Evolutionary conservation across 805 yeast species (phyloP).

Genomic region (Ogataea ganodermae): DNA sequence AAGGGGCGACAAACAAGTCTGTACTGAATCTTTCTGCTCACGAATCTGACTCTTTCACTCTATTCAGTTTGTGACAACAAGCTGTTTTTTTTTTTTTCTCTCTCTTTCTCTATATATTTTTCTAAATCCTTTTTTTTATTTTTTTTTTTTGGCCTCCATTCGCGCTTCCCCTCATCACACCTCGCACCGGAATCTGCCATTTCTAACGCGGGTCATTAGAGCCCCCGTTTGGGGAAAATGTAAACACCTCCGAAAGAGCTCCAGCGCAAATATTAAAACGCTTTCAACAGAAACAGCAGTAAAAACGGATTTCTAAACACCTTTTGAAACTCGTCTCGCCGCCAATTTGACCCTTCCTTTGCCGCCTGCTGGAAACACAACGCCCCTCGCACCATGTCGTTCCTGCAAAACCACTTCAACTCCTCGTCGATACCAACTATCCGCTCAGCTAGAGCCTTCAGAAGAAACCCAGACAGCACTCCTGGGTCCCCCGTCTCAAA

Average conservation of each 20-base stretch:
- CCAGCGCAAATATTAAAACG: constrained; percentile 11
- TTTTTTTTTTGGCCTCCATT: not conserved
- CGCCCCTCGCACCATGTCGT: constrained; percentile 29
- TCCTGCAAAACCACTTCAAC: constrained; percentile 34
- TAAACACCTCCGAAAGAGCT: constrained; percentile 15
- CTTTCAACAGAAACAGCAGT: not conserved
- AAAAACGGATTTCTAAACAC: not conserved
- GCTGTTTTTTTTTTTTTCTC: not conserved
- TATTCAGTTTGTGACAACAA: not conserved
- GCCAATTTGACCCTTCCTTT: no score
- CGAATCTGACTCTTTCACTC: no score
- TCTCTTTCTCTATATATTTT: not conserved
- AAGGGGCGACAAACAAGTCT: no score
- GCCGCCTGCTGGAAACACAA: not conserved
- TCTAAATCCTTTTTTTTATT: constrained; percentile 1
- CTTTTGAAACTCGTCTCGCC: not conserved
- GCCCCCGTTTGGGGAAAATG: constrained; percentile 18
- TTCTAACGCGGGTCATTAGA: not conserved
- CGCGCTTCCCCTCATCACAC: not conserved
- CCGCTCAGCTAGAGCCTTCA: constrained; percentile 37
- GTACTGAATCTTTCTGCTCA: no score
- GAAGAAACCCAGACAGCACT: constrained; percentile 31
- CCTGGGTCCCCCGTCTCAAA: constrained; percentile 28
- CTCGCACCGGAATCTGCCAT: not conserved
- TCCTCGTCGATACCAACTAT: constrained; percentile 37